These are phyloP conservation scores for Artemisia argyi DNA, from an alignment of 129 eudicot genomes.

Conservation along the genomic window DNA sequence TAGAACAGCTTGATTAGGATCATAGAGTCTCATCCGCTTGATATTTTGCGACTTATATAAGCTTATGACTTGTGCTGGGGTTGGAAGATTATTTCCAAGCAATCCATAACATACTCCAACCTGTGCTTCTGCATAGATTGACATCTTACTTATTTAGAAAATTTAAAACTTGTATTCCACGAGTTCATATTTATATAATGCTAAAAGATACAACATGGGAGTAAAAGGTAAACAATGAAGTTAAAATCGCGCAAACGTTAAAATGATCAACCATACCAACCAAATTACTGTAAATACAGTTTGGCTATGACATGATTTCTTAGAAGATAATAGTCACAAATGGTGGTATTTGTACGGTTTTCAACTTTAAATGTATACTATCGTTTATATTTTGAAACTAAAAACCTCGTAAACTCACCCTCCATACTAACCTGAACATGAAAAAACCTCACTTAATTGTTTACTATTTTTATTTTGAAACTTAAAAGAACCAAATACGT, in stretches of 20 bases:
- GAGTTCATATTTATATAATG: neutral
- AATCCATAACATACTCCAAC: constrained; percentile 41
- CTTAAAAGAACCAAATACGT: too few relatives aligned
- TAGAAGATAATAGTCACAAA: too few relatives aligned
- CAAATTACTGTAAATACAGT: neutral
- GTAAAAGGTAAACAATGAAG: neutral
- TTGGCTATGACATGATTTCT: too few relatives aligned
- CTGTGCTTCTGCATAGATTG: constrained; percentile 28
- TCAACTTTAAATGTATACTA: too few relatives aligned
- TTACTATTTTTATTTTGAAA: too few relatives aligned
- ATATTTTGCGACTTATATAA: constrained; percentile 32
- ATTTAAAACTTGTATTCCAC: neutral
- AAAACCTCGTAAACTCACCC: too few relatives aligned
- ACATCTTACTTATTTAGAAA: constrained; percentile 6
- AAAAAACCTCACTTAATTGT: too few relatives aligned
- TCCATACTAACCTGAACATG: too few relatives aligned
- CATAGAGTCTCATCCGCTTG: constrained; percentile 38
- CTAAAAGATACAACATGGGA: neutral
- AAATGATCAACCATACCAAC: neutral
- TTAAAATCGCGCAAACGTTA: neutral
- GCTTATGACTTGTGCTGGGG: constrained; percentile 28
- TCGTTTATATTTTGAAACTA: too few relatives aligned
- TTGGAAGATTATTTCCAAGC: constrained; percentile 46
- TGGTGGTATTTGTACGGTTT: too few relatives aligned
- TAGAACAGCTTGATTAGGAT: constrained; percentile 41